phyloP scores from a whole-genome alignment of 495 filamentous ascomycete genomes.

The Xylaria castorea region DNA sequence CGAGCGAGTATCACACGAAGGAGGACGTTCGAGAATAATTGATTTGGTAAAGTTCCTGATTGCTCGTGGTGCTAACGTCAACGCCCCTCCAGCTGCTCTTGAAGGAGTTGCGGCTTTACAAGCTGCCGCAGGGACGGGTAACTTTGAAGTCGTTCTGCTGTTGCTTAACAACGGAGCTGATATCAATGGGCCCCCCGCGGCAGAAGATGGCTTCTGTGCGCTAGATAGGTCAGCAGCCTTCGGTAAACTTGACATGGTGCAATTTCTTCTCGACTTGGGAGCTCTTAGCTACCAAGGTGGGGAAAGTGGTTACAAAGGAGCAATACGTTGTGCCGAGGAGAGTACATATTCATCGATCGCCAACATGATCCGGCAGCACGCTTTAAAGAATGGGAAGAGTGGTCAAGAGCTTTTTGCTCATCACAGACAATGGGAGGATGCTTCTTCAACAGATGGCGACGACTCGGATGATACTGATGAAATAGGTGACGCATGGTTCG shows the following conservation, averaged over 20 bases:
- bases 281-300: conserved; percentile 24
- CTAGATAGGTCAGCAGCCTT: conserved; percentile 15
- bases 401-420: neutral
- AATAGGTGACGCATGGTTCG: neutral
- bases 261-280: conserved; percentile 29
- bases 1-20: too few relatives aligned
- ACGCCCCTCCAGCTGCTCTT: conserved; percentile 10
- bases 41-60: conserved; percentile 23
- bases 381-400: conserved; percentile 11
- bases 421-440: neutral
- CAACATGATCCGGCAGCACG: neutral
- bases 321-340: conserved; percentile 7
- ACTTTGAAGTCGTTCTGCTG: conserved; percentile 15
- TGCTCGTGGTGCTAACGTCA: conserved; percentile 25
- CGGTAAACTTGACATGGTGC: conserved; percentile 30
- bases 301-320: conserved; percentile 28
- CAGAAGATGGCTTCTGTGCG: neutral
- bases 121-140: neutral
- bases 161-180: conserved; percentile 35
- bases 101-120: conserved; percentile 20
- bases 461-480: neutral
- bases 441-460: neutral
- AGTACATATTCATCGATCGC: neutral
- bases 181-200: conserved; percentile 16
- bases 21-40: neutral